Evolutionary conservation across 2,329 filamentous ascomycete species (phyloP).

Genomic region (Colletotrichum plurivorum): DNA sequence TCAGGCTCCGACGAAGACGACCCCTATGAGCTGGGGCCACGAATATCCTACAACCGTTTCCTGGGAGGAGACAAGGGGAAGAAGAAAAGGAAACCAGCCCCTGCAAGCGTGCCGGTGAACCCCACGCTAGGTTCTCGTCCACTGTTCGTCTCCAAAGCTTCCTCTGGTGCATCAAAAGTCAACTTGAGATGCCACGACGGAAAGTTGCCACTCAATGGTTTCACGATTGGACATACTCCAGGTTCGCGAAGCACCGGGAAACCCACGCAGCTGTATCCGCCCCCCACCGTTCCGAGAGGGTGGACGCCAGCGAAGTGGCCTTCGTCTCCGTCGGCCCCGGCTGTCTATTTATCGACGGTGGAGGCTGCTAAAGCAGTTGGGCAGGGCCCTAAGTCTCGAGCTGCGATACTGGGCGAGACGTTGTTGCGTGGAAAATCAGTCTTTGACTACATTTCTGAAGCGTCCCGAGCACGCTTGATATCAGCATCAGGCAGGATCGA

Average conservation of each 20-base stretch:
- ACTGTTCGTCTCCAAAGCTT: conserved; percentile 78
- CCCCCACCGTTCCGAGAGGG: conserved; percentile 77
- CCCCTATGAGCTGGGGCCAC: conserved; percentile 91
- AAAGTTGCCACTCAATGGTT: conserved; percentile 83
- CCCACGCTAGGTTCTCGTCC: conserved; percentile 77
- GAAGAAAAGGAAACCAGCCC: conserved; percentile 64
- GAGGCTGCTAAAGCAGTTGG: conserved; percentile 84
- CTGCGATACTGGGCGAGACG: conserved; percentile 79
- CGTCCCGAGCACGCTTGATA: conserved; percentile 82
- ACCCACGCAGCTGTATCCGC: conserved; percentile 66
- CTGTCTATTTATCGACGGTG: conserved; percentile 74
- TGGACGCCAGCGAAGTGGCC: conserved; percentile 75
- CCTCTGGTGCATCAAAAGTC: conserved; percentile 45
- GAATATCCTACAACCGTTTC: conserved; percentile 87
- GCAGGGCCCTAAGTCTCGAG: conserved; percentile 82
- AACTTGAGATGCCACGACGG: conserved; percentile 84
- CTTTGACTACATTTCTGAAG: conserved; percentile 90
- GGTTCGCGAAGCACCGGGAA: conserved; percentile 60
- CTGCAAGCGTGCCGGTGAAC: conserved; percentile 68
- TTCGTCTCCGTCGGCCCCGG: not conserved
- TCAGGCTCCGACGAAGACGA: conserved; percentile 96
- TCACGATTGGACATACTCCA: conserved; percentile 75
- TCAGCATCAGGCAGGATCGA: conserved; percentile 81
- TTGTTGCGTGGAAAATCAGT: conserved; percentile 92
- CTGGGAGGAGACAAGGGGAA: conserved; percentile 87